Base-by-base conservation (phyloP, 2,329 filamentous ascomycete genomes). In the Colletotrichum sp. region DNA sequence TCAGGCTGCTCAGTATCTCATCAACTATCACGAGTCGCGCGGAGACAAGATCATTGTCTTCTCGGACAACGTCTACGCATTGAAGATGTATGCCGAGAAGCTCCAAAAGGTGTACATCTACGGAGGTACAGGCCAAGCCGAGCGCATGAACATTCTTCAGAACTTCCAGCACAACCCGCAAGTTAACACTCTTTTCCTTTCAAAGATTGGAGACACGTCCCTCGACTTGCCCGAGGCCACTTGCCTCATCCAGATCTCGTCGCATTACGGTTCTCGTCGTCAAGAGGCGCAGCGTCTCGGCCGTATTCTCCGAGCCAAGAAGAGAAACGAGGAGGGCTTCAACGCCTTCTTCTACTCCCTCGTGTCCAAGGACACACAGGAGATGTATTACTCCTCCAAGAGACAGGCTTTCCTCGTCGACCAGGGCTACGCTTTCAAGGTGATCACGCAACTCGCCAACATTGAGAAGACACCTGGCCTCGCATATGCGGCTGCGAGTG, bases 281-380 rank as follows among this genome's bases (percentile, higher is more conserved):
- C 97, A 99, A 85, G 97, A 99, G 87, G 97, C 97, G 0, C 97
- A 99, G 83, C 93, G 97, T 4, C 89, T 99, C 0, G 97, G 97
- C 5, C 94, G 97, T 68, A 99, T 99, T 80, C 91, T 99, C 5
- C 92, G 97, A 85, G 97, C 97, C 16, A 99, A 99, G 86, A 92
- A 97, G 21, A 92, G 97, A 83, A 99, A 98, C 80, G 97, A 99
- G 80, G 97, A 99, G 84, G 97, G 97, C 9, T 99, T 99, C 85
- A 99, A 99, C 82, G 97, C 97, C 0, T 99, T 99, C 85, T 99
- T 99, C 88, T 99, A 99, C 86, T 98, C 95, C 0, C 90, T 99
- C 1, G 97, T 99, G 5, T 98, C 95, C 8, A 99, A 99, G 84
- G 97, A 99, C 83, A 99, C 97, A 0, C 94, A 96, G 77, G 97